Evolutionary conservation across 2,329 filamentous ascomycete genomes (phyloP).

Genomic region (Lasiodiplodia hormozganensis): DNA sequence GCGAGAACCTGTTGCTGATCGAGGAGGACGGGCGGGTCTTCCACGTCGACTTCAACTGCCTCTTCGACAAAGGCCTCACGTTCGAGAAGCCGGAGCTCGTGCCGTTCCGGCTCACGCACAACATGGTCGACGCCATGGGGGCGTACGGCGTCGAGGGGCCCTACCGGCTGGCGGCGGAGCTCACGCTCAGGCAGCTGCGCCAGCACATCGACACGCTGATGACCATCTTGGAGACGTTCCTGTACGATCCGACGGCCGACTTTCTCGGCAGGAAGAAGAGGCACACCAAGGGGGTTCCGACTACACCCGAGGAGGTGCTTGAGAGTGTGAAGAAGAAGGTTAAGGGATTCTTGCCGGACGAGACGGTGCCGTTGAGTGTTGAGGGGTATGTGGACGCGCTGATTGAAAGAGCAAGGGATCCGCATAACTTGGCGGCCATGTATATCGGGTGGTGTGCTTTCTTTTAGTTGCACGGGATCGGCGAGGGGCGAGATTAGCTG

Average conservation of each 20-base stretch:
- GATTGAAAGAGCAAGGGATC: slow-evolving; percentile 84
- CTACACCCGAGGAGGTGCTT: slow-evolving; percentile 79
- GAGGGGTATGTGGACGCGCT: slow-evolving; percentile 98
- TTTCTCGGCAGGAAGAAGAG: slow-evolving; percentile 74
- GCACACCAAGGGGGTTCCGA: slow-evolving; percentile 63
- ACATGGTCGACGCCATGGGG: slow-evolving; percentile 98
- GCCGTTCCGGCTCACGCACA: slow-evolving; percentile 95
- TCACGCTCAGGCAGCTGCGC: slow-evolving; percentile 82
- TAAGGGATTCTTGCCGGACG: slow-evolving; percentile 79
- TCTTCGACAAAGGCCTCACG: slow-evolving; percentile 96
- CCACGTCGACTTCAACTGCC: slow-evolving; percentile 99
- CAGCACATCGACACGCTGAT: slow-evolving; percentile 96
- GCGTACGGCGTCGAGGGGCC: slow-evolving; percentile 91
- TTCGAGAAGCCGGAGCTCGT: slow-evolving; percentile 95
- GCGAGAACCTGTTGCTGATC: slow-evolving; percentile 95
- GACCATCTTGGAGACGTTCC: slow-evolving; percentile 95
- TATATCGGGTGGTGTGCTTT: slow-evolving; percentile 94
- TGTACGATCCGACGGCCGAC: slow-evolving; percentile 96
- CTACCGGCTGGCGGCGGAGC: slow-evolving; percentile 87
- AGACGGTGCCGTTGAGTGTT: slow-evolving; percentile 91
- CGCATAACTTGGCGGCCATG: slow-evolving; percentile 84
- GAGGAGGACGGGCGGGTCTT: slow-evolving; percentile 92
- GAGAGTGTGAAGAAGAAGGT: slow-evolving; percentile 90
- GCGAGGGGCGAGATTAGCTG: background rate
- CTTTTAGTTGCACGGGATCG: slow-evolving; percentile 51